phyloP scores from a whole-genome alignment of 2,329 filamentous ascomycete species.

The Neonectria punicea region DNA sequence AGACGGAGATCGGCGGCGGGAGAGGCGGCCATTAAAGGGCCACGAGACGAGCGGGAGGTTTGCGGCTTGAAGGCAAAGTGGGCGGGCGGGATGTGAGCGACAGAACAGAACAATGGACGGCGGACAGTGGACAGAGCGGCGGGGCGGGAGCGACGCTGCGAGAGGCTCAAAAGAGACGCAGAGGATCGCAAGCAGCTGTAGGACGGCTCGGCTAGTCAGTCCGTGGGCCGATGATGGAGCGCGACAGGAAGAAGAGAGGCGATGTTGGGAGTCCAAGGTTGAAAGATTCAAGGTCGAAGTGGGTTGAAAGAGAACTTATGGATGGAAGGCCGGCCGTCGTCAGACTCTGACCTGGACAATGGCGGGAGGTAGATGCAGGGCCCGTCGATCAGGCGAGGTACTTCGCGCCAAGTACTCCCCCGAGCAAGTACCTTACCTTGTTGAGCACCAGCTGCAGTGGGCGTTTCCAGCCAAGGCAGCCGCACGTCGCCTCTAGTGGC shows the following conservation, averaged over 20 bases:
- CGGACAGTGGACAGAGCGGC: constrained; percentile 35
- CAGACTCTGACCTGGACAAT: constrained; percentile 35
- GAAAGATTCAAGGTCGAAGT: constrained; percentile 18
- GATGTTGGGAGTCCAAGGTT: constrained; percentile 9
- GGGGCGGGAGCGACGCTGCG: constrained; percentile 27
- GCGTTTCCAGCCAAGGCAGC: constrained; percentile 1
- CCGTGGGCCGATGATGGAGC: constrained; percentile 27
- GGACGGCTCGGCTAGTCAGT: constrained; percentile 23
- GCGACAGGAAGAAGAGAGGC: constrained; percentile 11
- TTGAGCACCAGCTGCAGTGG: constrained; percentile 1
- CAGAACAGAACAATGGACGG: background rate
- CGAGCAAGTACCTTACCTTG: constrained; percentile 10
- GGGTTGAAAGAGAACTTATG: constrained; percentile 10
- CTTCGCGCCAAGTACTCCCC: constrained; percentile 21
- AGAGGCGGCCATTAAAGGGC: constrained; percentile 38
- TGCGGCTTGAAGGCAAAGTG: constrained; percentile 25
- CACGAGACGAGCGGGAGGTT: constrained; percentile 23
- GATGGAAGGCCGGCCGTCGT: constrained; percentile 22
- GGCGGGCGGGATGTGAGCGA: constrained; percentile 18
- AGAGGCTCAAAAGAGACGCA: constrained; percentile 14
- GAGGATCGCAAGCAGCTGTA: constrained; percentile 12
- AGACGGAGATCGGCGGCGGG: background rate
- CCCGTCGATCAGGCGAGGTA: constrained; percentile 38
- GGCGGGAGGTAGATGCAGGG: constrained; percentile 39
- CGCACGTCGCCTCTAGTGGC: constrained; percentile 32